These are phyloP conservation scores for Rhodosporidiobolus odoratus DNA, from an alignment of 768 basidiomycete genomes.

Conservation along the genomic window DNA sequence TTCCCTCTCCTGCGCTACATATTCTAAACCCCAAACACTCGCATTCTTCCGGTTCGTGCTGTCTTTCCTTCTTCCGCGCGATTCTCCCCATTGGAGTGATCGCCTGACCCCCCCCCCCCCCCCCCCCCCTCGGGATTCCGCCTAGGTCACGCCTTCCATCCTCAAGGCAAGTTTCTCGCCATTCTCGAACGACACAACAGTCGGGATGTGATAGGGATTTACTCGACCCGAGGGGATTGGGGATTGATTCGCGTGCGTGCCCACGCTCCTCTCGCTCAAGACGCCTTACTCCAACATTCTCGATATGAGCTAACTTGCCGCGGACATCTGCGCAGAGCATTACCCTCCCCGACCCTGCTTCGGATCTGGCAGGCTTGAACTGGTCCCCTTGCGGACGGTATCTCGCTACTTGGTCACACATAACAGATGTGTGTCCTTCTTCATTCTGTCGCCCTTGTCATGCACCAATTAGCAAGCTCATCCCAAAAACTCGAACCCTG, in stretches of 20 bases:
- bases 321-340: constrained; percentile 43
- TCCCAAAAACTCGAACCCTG: too few species aligned
- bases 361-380: constrained; percentile 45
- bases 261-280: neutral
- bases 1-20: neutral
- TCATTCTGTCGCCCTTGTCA: too few species aligned
- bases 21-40: constrained; percentile 28
- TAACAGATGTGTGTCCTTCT: constrained; percentile 43
- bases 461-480: too few species aligned
- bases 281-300: too few species aligned
- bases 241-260: constrained; percentile 9
- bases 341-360: constrained; percentile 44
- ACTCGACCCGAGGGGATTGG: constrained; percentile 39
- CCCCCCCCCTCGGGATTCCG: too few species aligned
- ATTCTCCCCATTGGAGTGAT: neutral
- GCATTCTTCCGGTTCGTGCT: constrained; percentile 10
- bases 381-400: constrained; percentile 48
- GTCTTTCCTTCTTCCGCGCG: neutral
- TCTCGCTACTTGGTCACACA: constrained; percentile 45
- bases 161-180: constrained; percentile 45
- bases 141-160: constrained; percentile 29
- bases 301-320: neutral
- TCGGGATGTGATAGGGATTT: constrained; percentile 47
- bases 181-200: constrained; percentile 46
- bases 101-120: neutral